These are phyloP conservation scores for Clathrospora elynae DNA, from an alignment of 2,329 filamentous ascomycete genomes.

Conservation along the genomic window DNA sequence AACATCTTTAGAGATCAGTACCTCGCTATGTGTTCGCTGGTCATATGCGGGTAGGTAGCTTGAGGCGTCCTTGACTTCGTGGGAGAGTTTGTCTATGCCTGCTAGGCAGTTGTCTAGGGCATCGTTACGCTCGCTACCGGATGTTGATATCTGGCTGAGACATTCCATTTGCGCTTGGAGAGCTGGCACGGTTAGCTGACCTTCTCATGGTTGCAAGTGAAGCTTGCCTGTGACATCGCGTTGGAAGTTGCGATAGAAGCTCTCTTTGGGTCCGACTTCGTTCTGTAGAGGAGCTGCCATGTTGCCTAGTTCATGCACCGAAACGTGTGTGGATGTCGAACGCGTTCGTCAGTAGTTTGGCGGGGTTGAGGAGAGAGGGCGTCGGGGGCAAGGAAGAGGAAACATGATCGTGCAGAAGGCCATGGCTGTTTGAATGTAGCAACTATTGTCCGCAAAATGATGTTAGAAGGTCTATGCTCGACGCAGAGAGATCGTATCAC, in stretches of 20 bases:
- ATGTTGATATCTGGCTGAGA: slow-evolving; percentile 65
- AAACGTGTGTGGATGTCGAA: neutral
- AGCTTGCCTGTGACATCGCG: slow-evolving; percentile 69
- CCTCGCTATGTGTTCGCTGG: slow-evolving; percentile 81
- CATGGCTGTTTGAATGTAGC: too few species aligned
- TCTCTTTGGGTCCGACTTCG: slow-evolving; percentile 65
- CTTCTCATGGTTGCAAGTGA: neutral
- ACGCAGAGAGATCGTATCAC: too few species aligned
- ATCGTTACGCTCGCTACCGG: slow-evolving; percentile 77
- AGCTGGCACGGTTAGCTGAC: slow-evolving; percentile 55
- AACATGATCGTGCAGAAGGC: neutral
- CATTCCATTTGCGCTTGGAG: slow-evolving; percentile 76
- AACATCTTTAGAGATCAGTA: slow-evolving; percentile 78
- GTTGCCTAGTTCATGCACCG: neutral
- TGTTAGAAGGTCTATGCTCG: too few species aligned
- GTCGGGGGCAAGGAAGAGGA: neutral
- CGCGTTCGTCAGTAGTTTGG: slow-evolving; percentile 2
- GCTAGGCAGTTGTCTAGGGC: slow-evolving; percentile 80
- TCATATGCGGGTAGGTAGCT: slow-evolving; percentile 87
- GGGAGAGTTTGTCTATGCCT: slow-evolving; percentile 78
- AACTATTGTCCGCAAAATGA: too few species aligned
- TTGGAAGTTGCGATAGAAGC: slow-evolving; percentile 85
- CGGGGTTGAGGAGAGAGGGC: slow-evolving; percentile 1
- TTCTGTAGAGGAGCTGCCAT: slow-evolving; percentile 19
- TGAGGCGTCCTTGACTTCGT: slow-evolving; percentile 81